Evolutionary conservation across 164 flowering plant species (phyloP).

Genomic region (Pachysandra terminalis): DNA sequence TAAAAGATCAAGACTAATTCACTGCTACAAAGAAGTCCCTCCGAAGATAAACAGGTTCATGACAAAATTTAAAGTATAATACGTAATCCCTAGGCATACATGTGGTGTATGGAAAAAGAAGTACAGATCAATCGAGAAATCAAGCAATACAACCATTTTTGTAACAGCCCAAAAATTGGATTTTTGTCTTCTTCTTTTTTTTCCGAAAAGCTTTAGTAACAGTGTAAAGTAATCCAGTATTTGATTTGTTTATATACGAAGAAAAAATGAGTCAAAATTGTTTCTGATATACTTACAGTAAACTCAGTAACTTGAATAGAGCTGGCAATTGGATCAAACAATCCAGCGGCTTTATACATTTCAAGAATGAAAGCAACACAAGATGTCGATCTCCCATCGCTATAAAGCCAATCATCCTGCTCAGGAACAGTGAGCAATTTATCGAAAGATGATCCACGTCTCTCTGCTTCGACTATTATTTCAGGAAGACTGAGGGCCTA

Average conservation of each 20-base stretch:
- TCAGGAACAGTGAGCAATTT: constrained; percentile 46
- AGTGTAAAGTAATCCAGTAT: no score
- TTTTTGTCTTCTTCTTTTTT: no score
- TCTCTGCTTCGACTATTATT: constrained; percentile 52
- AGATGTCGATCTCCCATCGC: constrained; percentile 77
- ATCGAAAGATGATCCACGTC: constrained; percentile 45
- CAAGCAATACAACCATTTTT: no score
- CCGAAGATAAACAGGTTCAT: no score
- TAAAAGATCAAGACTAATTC: no score
- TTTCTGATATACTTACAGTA: constrained; percentile 54
- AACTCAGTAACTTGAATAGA: constrained; percentile 92
- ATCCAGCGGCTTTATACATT: constrained; percentile 92
- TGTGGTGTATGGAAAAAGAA: no score
- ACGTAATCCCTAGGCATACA: no score
- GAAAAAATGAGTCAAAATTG: neutral
- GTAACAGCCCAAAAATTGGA: no score
- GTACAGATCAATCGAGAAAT: no score
- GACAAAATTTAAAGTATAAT: no score
- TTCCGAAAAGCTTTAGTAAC: no score
- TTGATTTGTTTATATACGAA: neutral
- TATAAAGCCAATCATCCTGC: constrained; percentile 45
- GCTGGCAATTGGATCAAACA: constrained; percentile 62
- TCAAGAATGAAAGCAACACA: constrained; percentile 89
- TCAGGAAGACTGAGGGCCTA: constrained; percentile 83
- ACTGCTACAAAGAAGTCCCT: no score